Conservation (phyloP, 805 yeast species). For the Cyberlindnera maritima region DNA sequence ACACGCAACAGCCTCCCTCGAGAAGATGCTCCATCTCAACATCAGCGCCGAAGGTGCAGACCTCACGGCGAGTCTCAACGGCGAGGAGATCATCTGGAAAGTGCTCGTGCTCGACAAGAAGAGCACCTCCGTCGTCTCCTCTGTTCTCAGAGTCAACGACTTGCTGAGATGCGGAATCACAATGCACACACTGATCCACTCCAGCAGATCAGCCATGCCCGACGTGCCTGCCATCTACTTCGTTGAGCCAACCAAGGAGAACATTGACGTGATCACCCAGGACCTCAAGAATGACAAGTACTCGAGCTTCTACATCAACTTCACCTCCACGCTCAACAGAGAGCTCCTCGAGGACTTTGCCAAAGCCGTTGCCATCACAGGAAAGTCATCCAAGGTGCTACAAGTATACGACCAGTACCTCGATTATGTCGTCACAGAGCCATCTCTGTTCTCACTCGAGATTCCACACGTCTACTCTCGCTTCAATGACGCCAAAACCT, state of each 20-base stretch:
- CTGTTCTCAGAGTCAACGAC: conserved; percentile 91
- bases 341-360: conserved; percentile 87
- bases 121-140: conserved; percentile 83
- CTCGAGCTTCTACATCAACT: conserved; percentile 78
- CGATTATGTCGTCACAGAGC: conserved; percentile 90
- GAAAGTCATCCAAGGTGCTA: conserved; percentile 67
- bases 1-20: conserved; percentile 43
- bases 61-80: conserved; percentile 50
- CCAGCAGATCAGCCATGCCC: conserved; percentile 78
- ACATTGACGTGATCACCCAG: conserved; percentile 62
- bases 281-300: conserved; percentile 78
- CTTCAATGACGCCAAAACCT: conserved; percentile 67
- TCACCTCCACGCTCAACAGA: conserved; percentile 76
- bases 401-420: conserved; percentile 95
- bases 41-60: conserved; percentile 51
- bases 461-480: conserved; percentile 59
- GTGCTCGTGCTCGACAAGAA: conserved; percentile 78
- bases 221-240: conserved; percentile 96
- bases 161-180: conserved; percentile 88
- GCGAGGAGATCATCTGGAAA: conserved; percentile 83
- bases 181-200: conserved; percentile 71
- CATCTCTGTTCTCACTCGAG: conserved; percentile 81
- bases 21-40: conserved; percentile 85
- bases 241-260: conserved; percentile 80
- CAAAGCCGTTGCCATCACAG: conserved; percentile 68